These are phyloP conservation scores for Wickerhamomyces hampshirensis DNA, from an alignment of 805 yeast species.

Conservation along the genomic window DNA sequence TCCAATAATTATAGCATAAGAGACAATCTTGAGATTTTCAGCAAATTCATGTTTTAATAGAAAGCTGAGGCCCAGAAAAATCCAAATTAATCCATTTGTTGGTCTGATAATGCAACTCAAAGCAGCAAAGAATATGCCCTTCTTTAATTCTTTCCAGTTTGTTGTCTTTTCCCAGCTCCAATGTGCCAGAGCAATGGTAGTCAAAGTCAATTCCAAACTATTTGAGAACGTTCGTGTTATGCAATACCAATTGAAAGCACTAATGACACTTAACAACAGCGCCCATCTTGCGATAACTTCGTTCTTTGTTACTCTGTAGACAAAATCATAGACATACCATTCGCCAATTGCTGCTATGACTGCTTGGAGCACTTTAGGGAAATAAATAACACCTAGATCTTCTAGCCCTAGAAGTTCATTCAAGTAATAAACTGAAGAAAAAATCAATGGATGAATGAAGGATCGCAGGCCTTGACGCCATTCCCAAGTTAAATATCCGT, in stretches of 20 bases:
- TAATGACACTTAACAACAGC: constrained; percentile 47
- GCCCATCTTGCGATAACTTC: constrained; percentile 36
- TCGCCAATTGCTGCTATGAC: constrained; percentile 71
- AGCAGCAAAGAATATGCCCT: constrained; percentile 49
- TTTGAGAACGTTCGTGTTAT: constrained; percentile 84
- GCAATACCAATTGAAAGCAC: constrained; percentile 79
- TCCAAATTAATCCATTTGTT: constrained; percentile 78
- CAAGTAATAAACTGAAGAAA: constrained; percentile 40
- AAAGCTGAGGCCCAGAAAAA: constrained; percentile 42
- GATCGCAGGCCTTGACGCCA: constrained; percentile 78
- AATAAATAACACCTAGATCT: constrained; percentile 35
- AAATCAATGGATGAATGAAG: constrained; percentile 72
- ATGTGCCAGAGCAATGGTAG: constrained; percentile 57
- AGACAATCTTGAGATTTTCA: constrained; percentile 12
- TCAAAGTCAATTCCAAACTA: constrained; percentile 69
- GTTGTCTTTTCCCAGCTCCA: constrained; percentile 59
- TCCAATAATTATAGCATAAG: constrained; percentile 20
- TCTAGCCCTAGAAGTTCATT: constrained; percentile 30
- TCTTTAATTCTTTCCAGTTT: constrained; percentile 20
- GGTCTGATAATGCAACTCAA: constrained; percentile 75
- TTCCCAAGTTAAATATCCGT: constrained; percentile 92
- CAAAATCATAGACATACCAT: constrained; percentile 47
- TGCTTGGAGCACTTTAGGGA: constrained; percentile 71
- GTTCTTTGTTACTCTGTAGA: constrained; percentile 29
- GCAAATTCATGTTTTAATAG: constrained; percentile 6